Evolutionary conservation across 2,329 filamentous ascomycete species (phyloP), one percentile per base, ranked within the genome.

Genomic region (Pseudogymnoascus sp.): DNA sequence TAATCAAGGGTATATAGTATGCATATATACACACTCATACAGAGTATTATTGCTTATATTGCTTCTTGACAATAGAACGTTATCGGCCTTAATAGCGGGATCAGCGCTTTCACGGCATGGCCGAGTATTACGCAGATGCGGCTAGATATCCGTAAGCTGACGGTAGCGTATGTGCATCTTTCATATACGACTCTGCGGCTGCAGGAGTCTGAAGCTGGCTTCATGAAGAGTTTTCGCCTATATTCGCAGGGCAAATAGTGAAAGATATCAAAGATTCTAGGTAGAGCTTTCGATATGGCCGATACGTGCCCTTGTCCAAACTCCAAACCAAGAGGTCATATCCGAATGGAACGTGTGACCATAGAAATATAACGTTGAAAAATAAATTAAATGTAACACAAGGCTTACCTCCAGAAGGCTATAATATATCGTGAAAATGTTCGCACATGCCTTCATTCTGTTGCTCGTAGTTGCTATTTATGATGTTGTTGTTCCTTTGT

Each of bases 71-170:
- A 3, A 19, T 10, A 53, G 2, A 2, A 33, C 10, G 8, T 19
- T 12, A 33, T 33, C 11, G 12, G 46, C 46, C 46, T 19, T 56
- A 19, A 16, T 33, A 12, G 46, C 7, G 46, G 46, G 24, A 50
- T 14, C 2, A 5, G 28, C n/a, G 8, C n/a, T 56, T 31, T 56
- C n/a, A 33, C 46, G 46, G 46, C 46, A 31, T 33, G 46, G 46
- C 46, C 46, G 46, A 33, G 46, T 19, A 56, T 33, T 33, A 56
- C n/a, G 8, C 28, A 31, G 46, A 53, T 53, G 24, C 46, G 26
- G 46, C 26, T 56, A 56, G 46, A 33, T 56, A 56, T 56, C 26
- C 4, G 28, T 56, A 56, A 56, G 46, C 46, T 56, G 46, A 56
- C n/a, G 5, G 14, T 12, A 8, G 24, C 16, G 43, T 28, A 28